Base-by-base conservation (phyloP, 2,329 filamentous ascomycete genomes). In the Alternaria ventricosa region DNA sequence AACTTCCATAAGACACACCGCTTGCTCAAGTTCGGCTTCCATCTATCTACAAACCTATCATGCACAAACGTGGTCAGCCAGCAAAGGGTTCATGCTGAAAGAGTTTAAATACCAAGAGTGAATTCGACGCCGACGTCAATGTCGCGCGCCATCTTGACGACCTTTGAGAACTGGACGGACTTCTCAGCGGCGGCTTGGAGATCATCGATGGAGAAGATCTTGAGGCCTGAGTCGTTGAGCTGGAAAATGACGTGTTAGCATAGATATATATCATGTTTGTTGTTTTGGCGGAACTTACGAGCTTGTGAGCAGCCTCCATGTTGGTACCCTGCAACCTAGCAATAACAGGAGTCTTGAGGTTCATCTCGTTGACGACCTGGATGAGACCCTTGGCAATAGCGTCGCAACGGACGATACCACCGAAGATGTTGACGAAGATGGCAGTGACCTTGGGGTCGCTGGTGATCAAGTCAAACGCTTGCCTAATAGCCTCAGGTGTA, bases 371-470 rank as follows among this genome's bases (percentile, higher is more conserved):
- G 67, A 96, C 96, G 61, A 97, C 97, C 81, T 93, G 91, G 86
- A 99, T 97, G 75, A 99, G 87, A 79, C 96, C 96, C 83, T 94
- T 92, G 72, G 96, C 96, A 80, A 99, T 99, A 78, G 93, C 94
- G 82, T 99, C 96, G 82, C 96, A 99, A 78, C 96, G 90, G 74
- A 99, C 96, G 75, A 99, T 99, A 85, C 96, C 96, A 81, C 96
- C 96, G 80, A 99, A 99, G 83, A 99, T 99, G 89, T 99, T 99
- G 86, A 99, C 96, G 76, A 99, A 99, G 85, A 99, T 96, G 78
- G 96, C 96, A 55, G 94, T 95, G 71, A 99, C 96, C 88, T 98
- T 98, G 79, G 94, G 90, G 83, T 99, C 96, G 84, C 91, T 96
- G 75, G 96, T 99, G 86, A 99, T 99, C 78, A 99, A 92, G 83